Evolutionary conservation across 2,329 filamentous ascomycete species (phyloP), one percentile per base, ranked within the genome.

Genomic region (Nigrograna mackinnonii): DNA sequence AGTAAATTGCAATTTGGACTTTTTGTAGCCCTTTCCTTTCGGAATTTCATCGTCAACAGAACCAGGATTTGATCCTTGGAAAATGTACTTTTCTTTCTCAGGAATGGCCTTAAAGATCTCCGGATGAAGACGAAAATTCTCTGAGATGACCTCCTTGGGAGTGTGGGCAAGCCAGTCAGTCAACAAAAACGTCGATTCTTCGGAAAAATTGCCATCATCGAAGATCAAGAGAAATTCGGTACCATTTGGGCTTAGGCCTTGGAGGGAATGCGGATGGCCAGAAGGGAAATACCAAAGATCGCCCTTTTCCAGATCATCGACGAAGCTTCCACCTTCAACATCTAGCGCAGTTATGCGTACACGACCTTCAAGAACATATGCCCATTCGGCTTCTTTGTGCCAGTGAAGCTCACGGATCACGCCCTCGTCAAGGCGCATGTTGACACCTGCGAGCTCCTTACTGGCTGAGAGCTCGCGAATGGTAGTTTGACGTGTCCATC

Each of bases 251-350:
- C 80, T 77, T 2, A 91, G 71, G 0, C 85, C 87, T 66, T 91
- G 87, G 2, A 91, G 79, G 0, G 85, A 89, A 65, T 91, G 87
- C 9, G 87, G 87, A 22, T 90, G 79, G 5, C 87, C 87, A 9
- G 83, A 82, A 17, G 87, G 87, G 69, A 91, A 91, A 58, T 89
- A 91, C 87, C 86, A 91, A 5, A 91, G 67, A 57, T 91, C 88
- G 4, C 88, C 88, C 58, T 87, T 84, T 58, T 83, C 79, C 17
- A 91, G 69, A 58, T 91, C 87, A 51, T 90, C 87, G 47, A 91
- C 80, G 63, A 89, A 91, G 49, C 82, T 87, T 47, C 87, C 82
- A 7, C 87, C 87, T 47, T 91, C 84, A 31, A 85, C 82, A 66
- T 90, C 86, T 14, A 91, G 77, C 1, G 83, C 86, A 0, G 86